A percentile compares a stretch with the other conserved stretches of the same genome.
Conservation (phyloP, 805 yeast genomes). For the Metschnikowia continentalis region DNA sequence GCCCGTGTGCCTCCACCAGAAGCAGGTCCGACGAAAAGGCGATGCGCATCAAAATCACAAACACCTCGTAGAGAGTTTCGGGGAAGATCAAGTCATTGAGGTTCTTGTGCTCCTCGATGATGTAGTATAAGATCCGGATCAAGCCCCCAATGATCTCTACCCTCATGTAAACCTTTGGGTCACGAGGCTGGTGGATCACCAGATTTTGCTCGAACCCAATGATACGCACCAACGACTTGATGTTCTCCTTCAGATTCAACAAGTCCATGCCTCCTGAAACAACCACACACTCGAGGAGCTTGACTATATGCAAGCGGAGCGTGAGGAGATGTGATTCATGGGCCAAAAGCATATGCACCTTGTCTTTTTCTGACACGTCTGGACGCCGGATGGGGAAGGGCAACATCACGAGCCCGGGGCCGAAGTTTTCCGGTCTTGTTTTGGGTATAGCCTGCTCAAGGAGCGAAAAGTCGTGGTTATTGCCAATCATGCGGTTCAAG, state of each 20-base stretch:
- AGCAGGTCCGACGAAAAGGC: slow-evolving; percentile 48
- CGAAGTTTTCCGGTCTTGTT: slow-evolving; percentile 2
- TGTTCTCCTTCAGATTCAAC: slow-evolving; percentile 34
- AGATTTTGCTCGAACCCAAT: slow-evolving; percentile 48
- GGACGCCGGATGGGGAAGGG: slow-evolving; percentile 12
- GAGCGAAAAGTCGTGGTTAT: slow-evolving; percentile 40
- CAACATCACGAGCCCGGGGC: slow-evolving; percentile 7
- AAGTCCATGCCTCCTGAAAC: slow-evolving; percentile 24
- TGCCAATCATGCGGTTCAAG: slow-evolving; percentile 51
- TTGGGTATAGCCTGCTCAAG: slow-evolving; percentile 42
- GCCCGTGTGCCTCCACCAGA: slow-evolving; percentile 30
- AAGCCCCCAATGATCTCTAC: slow-evolving; percentile 38
- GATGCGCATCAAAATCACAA: slow-evolving; percentile 49
- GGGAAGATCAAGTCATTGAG: slow-evolving; percentile 34
- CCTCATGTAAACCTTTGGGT: slow-evolving; percentile 33
- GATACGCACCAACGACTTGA: slow-evolving; percentile 38
- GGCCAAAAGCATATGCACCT: slow-evolving; percentile 20
- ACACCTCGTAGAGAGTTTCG: slow-evolving; percentile 42
- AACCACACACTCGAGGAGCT: slow-evolving; percentile 45
- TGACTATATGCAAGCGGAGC: slow-evolving; percentile 44
- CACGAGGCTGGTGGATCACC: slow-evolving; percentile 43
- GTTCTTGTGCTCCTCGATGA: slow-evolving; percentile 31
- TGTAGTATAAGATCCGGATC: slow-evolving; percentile 36
- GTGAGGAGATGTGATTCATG: slow-evolving; percentile 44
- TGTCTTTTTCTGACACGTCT: slow-evolving; percentile 1